These are phyloP conservation scores for Zygosaccharomyces gambellarensis DNA, from an alignment of 805 yeast species.

Conservation along the genomic window DNA sequence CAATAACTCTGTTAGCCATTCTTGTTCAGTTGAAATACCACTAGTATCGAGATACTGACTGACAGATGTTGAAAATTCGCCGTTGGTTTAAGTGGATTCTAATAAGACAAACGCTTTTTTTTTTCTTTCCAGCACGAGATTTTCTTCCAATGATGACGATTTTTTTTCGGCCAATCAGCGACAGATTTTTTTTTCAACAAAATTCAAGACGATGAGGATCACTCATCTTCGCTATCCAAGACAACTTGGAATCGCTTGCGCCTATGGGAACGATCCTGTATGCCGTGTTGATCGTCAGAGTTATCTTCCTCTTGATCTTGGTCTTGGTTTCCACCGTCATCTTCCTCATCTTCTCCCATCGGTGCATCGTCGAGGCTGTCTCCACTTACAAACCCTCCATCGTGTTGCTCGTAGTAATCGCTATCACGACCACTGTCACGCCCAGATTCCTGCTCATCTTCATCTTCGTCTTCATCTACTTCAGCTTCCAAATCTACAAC, in stretches of 20 bases:
- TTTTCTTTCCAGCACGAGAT: background rate
- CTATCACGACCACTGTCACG: conserved; percentile 18
- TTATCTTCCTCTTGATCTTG: conserved; percentile 10
- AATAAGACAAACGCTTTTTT: background rate
- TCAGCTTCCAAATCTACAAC: conserved; percentile 12
- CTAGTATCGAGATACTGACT: too few species aligned
- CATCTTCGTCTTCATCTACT: conserved; percentile 10
- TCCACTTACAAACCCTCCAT: conserved; percentile 32
- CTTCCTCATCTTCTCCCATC: conserved; percentile 36
- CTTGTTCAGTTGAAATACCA: conserved; percentile 1
- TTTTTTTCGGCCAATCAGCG: conserved; percentile 5
- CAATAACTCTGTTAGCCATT: conserved; percentile 46
- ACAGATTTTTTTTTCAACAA: background rate
- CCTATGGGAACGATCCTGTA: conserved; percentile 13
- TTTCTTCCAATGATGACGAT: background rate
- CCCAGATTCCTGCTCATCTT: conserved; percentile 7
- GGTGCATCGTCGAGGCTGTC: conserved; percentile 26
- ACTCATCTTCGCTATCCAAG: conserved; percentile 28
- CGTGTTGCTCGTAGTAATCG: conserved; percentile 31
- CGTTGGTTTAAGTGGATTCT: background rate
- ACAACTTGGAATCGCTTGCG: conserved; percentile 22
- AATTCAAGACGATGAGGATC: conserved; percentile 9
- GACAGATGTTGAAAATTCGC: background rate
- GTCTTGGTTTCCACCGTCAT: conserved; percentile 28
- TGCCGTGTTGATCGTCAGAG: conserved; percentile 35